Base-by-base conservation (phyloP, 139 green algal genomes). In the Chloropicon primus region DNA sequence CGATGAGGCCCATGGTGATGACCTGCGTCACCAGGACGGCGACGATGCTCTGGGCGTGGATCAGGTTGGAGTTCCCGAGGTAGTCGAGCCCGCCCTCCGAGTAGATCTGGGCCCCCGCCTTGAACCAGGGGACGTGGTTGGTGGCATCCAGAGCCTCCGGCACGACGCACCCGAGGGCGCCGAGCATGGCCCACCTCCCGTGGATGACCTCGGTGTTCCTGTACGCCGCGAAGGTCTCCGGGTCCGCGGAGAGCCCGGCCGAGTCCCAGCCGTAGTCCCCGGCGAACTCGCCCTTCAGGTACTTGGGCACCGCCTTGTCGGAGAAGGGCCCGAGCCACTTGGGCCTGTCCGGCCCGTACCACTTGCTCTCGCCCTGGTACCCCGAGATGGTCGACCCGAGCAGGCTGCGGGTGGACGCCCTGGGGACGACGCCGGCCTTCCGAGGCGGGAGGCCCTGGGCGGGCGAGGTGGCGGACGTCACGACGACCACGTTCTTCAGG, bases 251-350 rank as follows among this genome's bases (percentile, higher is more conserved):
- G 79, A 98, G 91, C 77, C 94, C 94, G 77, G 91, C 92, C 73
- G 93, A 97, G 89, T 98, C 93, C 93, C 93, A 97, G 83, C 93
- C 93, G 83, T 97, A 97, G 93, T 97, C 93, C 81, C 93, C 93
- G 78, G 93, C 85, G 92, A 90, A 97, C 90, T 94, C 92, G 77
- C 92, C 91, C 23, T 75, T 79, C 78, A 97, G 89, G 91, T 96
- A 96, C 21, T 75, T 29, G 54, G 92, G 92, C 73, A 80, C 41
- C 10, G 25, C 73, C 73, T 76, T 28, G 73, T 28, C 73, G 23
- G 73, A 76, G 73, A 24, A 76, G n/a, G 73, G 73, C 3, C 74
- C 73, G 24, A 76, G 73, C 73, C 73, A 76, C 73, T 76, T 76
- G 21, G 75, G 75, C 41, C 75, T 24, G 75, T 29, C 23, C 17